These are phyloP conservation scores for Curvularia hawaiiensis DNA, from an alignment of 2,329 filamentous ascomycete species.

Conservation along the genomic window DNA sequence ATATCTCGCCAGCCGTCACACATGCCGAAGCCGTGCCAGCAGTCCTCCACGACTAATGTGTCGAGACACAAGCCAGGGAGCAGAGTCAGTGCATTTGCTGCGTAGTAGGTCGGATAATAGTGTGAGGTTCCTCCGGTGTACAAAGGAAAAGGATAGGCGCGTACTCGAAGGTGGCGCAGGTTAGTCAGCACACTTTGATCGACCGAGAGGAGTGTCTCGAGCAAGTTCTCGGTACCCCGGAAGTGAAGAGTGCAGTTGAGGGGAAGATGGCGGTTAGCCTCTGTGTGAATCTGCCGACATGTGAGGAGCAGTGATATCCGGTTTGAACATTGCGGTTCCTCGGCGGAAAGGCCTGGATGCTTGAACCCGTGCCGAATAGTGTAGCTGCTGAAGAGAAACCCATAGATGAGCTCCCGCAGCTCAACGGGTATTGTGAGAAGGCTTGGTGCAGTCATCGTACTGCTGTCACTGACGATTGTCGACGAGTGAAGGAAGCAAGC, in stretches of 20 bases:
- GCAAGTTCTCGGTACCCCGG: conserved; percentile 40
- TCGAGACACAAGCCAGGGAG: conserved; percentile 42
- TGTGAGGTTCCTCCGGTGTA: conserved; percentile 30
- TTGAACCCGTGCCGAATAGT: conserved; percentile 39
- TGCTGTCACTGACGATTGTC: not conserved
- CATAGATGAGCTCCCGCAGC: conserved; percentile 43
- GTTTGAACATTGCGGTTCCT: conserved; percentile 17
- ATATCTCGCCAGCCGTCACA: conserved; percentile 43
- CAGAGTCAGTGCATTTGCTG: conserved; percentile 37
- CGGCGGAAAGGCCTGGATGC: conserved; percentile 12
- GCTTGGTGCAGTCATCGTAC: conserved; percentile 25
- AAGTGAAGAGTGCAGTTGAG: conserved; percentile 41
- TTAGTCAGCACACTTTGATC: conserved; percentile 39
- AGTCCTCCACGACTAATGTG: conserved; percentile 40
- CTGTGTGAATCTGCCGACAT: conserved; percentile 36
- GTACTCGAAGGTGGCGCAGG: conserved; percentile 40
- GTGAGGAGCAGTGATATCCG: conserved; percentile 40
- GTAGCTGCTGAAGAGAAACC: conserved; percentile 39
- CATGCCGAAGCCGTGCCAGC: conserved; percentile 44
- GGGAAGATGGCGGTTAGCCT: conserved; percentile 43
- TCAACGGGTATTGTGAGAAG: conserved; percentile 42
- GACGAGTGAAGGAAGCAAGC: not conserved
- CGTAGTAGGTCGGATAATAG: conserved; percentile 43
- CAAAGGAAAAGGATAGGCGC: conserved; percentile 42
- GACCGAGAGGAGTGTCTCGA: conserved; percentile 39